These are phyloP conservation scores for Clausena lansium DNA, from an alignment of 345 rosid genomes.

Conservation along the genomic window DNA sequence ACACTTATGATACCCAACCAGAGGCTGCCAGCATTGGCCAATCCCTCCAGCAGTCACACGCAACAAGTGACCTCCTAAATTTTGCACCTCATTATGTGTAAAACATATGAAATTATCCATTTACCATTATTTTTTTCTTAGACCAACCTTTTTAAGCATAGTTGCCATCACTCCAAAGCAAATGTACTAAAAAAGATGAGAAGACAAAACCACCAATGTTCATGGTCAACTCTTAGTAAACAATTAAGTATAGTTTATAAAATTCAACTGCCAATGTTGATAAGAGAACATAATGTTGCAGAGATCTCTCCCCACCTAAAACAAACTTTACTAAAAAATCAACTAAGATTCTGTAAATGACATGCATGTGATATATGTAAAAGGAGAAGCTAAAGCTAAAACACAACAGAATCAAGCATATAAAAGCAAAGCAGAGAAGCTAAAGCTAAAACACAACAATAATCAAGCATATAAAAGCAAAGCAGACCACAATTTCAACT, in stretches of 20 bases:
- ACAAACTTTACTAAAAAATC: not conserved
- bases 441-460: not conserved
- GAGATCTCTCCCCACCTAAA: not conserved
- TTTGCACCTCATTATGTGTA: not conserved
- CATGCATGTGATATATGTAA: not conserved
- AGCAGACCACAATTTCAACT: slow-evolving; percentile 2
- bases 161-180: not conserved
- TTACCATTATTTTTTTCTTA: not conserved
- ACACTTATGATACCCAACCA: not conserved
- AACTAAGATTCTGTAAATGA: not conserved
- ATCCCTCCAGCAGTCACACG: not conserved
- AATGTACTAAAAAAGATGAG: not conserved
- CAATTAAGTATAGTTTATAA: not conserved
- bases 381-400: not conserved
- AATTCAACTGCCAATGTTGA: not conserved
- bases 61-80: not conserved
- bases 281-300: not conserved
- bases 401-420: not conserved
- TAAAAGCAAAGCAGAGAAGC: slow-evolving; percentile 4
- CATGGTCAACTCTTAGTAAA: not conserved
- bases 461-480: slow-evolving; percentile 1
- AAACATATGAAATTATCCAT: not conserved
- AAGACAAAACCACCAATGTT: not conserved
- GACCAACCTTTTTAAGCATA: not conserved
- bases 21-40: not conserved